phyloP scores from a whole-genome alignment of 257 asterid species.

The Cinchona pubescens region DNA sequence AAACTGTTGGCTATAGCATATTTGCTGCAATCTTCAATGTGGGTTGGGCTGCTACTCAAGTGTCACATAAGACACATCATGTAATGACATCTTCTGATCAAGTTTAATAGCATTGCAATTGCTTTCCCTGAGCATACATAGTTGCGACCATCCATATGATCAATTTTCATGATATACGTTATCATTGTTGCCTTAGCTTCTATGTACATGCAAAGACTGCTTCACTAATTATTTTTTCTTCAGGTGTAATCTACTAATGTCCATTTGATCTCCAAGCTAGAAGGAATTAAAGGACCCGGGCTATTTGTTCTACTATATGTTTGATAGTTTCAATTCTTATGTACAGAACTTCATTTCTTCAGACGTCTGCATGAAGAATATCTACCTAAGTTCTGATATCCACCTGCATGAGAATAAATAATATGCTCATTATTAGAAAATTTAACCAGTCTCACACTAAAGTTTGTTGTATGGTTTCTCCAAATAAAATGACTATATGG shows the following conservation, averaged over 20 bases:
- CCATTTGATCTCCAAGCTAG: background rate
- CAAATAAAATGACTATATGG: background rate
- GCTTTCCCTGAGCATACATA: background rate
- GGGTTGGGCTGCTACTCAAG: conserved; percentile 99
- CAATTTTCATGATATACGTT: background rate
- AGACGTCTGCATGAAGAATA: background rate
- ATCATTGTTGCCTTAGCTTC: background rate
- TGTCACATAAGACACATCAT: conserved; percentile 94
- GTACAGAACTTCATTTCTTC: background rate
- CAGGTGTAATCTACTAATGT: background rate
- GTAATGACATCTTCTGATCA: conserved; percentile 35
- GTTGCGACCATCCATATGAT: background rate
- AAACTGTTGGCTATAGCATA: conserved; percentile 65
- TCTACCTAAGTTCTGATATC: background rate
- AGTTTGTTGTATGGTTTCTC: background rate
- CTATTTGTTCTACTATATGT: background rate
- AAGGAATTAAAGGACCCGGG: background rate
- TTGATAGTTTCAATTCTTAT: background rate
- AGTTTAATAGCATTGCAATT: background rate
- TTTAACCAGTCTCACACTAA: background rate
- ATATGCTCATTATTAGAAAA: background rate
- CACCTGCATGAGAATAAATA: background rate
- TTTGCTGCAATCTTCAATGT: conserved; percentile 85
- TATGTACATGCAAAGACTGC: background rate
- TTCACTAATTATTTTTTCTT: no score